These are phyloP conservation scores for Microascus cirrosus DNA, from an alignment of 2,329 filamentous ascomycete species.

Conservation along the genomic window DNA sequence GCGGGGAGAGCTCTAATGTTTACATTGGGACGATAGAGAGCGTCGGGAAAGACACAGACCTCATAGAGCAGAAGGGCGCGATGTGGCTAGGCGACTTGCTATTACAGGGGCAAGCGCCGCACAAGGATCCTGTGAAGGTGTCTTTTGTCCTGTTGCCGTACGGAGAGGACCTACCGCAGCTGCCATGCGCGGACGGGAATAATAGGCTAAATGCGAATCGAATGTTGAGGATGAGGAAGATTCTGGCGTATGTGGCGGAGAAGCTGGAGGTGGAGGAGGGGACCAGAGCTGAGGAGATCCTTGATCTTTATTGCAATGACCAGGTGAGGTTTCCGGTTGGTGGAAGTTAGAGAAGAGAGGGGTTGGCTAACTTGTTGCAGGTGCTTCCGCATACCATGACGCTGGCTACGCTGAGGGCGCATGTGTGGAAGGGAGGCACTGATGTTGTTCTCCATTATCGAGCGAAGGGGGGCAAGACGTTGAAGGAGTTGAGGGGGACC, in stretches of 20 bases:
- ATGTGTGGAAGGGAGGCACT: conserved; percentile 90
- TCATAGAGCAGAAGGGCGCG: conserved; percentile 76
- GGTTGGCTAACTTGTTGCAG: conserved; percentile 19
- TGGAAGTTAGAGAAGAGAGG: neutral
- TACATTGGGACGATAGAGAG: conserved; percentile 81
- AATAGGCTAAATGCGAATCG: conserved; percentile 91
- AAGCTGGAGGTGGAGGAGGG: conserved; percentile 64
- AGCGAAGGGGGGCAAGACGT: conserved; percentile 70
- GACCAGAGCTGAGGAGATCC: conserved; percentile 60
- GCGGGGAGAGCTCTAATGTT: conserved; percentile 65
- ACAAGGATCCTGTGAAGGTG: conserved; percentile 93
- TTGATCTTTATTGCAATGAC: conserved; percentile 91
- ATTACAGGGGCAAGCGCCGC: conserved; percentile 67
- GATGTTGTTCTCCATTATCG: conserved; percentile 90
- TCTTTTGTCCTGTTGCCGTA: conserved; percentile 83
- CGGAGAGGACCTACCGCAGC: conserved; percentile 61
- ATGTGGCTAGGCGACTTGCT: conserved; percentile 89
- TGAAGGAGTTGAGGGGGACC: conserved; percentile 25
- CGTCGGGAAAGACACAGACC: conserved; percentile 65
- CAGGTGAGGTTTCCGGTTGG: conserved; percentile 47
- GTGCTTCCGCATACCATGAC: conserved; percentile 75
- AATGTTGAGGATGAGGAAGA: conserved; percentile 93
- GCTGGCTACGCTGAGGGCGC: conserved; percentile 81
- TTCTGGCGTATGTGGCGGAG: conserved; percentile 83
- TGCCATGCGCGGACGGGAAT: conserved; percentile 68